Evolutionary conservation across 2,329 filamentous ascomycete species (phyloP), one percentile per base, ranked within the genome.

Genomic region (Stromatinia cepivora): DNA sequence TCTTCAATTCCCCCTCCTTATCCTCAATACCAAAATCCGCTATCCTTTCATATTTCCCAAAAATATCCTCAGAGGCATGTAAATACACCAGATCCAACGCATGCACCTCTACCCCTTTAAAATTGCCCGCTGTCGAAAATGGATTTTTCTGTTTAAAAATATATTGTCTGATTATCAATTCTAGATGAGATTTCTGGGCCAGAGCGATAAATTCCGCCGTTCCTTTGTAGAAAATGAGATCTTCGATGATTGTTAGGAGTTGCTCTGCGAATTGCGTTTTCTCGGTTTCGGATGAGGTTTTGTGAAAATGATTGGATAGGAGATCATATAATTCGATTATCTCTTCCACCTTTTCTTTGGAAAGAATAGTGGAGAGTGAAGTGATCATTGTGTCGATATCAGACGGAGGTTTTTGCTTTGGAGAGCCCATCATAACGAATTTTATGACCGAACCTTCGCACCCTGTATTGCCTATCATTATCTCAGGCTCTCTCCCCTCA

Each of bases 31-130:
- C 57, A 22, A 46, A 6, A 22, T 46, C 20, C 45, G 17, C 45
- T 11, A 39, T 8, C 45, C 45, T 46, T 20, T 13, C 15, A 17
- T n/a, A 6, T 22, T 22, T 17, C 13, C 15, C 25, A 36, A 71
- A 72, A 28, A 71, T 71, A 5, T 20, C 39, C 5, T 48, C 57
- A 28, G 62, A 50, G 10, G 70, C 67, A 65, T 70, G 70, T 7
- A 71, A 17, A 62, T 71, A 71, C 1, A 66, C 65, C 3, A 73
- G 42, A 57, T 72, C 70, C 1, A 72, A 36, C 3, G 65, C 53
- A 34, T 71, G 67, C 1, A 36, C 62, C 6, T 61, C n/a, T 5
- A 62, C 25, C 1, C 10, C 57, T 10, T 17, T n/a, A 7, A 50
- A 52, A 13, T 3, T 28, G 0, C 59, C 53, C 11, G n/a, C 25